Evolutionary conservation across 129 eudicot species (phyloP).

Genomic region (Chrysanthemum seticuspe): DNA sequence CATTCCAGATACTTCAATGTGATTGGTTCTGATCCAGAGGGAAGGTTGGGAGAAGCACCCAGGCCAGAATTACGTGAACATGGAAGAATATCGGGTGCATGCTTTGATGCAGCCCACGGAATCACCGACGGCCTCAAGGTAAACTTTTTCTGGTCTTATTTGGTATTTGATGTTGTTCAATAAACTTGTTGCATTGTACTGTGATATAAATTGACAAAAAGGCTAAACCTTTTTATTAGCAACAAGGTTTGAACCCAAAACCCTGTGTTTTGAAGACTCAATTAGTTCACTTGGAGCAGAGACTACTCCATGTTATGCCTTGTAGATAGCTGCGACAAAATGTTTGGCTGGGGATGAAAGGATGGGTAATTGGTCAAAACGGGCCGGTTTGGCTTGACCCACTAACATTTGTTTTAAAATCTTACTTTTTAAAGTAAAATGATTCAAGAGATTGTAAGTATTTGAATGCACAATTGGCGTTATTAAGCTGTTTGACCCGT

Average conservation of each 20-base stretch:
- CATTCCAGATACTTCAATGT: conserved; percentile 81
- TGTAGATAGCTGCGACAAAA: too few species aligned
- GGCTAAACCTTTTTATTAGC: too few species aligned
- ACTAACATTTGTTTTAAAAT: not conserved
- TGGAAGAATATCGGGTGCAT: conserved; percentile 90
- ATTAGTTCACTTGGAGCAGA: too few species aligned
- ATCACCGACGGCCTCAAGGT: conserved; percentile 83
- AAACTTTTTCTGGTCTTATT: not conserved
- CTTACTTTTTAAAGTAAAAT: not conserved
- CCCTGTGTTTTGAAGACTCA: too few species aligned
- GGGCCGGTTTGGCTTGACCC: too few species aligned
- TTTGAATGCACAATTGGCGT: not conserved
- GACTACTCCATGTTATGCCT: too few species aligned
- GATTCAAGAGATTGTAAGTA: not conserved
- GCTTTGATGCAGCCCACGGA: conserved; percentile 92
- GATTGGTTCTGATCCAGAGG: conserved; percentile 90
- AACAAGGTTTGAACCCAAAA: too few species aligned
- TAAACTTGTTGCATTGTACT: too few species aligned
- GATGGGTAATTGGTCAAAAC: too few species aligned
- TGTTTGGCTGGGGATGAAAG: too few species aligned
- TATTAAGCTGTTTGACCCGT: not conserved
- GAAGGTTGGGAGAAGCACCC: conserved; percentile 96
- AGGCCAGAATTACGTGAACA: conserved; percentile 78
- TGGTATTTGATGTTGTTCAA: not conserved
- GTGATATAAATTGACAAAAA: too few species aligned